Percentiles rank a stretch among this genome's conserved stretches.
Evolutionary conservation across 306 rosid genomes (phyloP).

Genomic region (Medicago ruthenica): DNA sequence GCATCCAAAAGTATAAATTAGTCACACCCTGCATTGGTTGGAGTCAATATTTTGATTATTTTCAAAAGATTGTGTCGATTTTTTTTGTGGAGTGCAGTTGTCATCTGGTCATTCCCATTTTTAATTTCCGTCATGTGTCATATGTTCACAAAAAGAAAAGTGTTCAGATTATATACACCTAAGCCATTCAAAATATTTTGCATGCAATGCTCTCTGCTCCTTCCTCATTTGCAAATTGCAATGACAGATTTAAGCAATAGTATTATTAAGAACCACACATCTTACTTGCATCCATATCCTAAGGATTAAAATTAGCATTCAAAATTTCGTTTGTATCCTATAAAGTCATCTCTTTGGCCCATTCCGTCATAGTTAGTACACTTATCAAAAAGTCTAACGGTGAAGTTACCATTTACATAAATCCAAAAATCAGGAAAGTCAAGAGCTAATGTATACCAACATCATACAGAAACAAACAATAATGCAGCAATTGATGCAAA

Average conservation of each 20-base stretch:
- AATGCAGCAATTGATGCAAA: conserved; percentile 12
- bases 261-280: too few relatives aligned
- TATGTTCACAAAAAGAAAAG: too few relatives aligned
- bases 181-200: too few relatives aligned
- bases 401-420: not conserved
- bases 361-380: not conserved
- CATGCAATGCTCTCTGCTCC: too few relatives aligned
- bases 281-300: too few relatives aligned
- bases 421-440: conserved; percentile 25
- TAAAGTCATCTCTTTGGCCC: not conserved
- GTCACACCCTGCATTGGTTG: not conserved
- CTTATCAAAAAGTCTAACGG: not conserved
- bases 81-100: not conserved
- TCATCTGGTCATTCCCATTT: not conserved
- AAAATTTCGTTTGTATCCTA: too few relatives aligned
- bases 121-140: not conserved
- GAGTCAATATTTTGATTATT: not conserved
- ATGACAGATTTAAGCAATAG: too few relatives aligned
- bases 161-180: too few relatives aligned
- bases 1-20: not conserved
- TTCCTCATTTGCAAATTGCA: too few relatives aligned
- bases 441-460: not conserved
- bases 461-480: not conserved
- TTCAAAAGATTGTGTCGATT: too few relatives aligned
- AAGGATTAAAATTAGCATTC: too few relatives aligned